phyloP scores from a whole-genome alignment of 2,329 filamentous ascomycete genomes.

The Metarhizium humberi region DNA sequence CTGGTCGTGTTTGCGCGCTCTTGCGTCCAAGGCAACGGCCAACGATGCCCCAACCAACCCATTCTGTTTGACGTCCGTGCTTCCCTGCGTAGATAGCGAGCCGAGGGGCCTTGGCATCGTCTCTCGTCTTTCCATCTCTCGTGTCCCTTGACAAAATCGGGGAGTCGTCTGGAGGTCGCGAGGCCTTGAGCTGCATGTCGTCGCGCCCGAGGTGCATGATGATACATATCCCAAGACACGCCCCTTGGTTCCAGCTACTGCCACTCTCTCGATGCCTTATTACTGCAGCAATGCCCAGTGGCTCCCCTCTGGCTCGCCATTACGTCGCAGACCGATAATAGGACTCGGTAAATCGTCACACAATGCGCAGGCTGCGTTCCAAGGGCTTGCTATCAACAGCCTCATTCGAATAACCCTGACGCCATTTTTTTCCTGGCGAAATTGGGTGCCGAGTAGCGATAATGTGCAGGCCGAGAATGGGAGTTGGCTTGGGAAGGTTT shows the following conservation, averaged over 20 bases:
- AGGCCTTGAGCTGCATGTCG: neutral
- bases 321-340: neutral
- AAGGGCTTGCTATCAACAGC: neutral
- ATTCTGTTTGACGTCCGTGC: neutral
- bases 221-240: neutral
- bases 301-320: conserved; percentile 1
- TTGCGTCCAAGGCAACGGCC: neutral
- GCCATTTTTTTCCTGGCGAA: neutral
- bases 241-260: conserved; percentile 12
- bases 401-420: neutral
- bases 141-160: neutral
- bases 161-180: neutral
- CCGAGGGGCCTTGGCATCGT: neutral
- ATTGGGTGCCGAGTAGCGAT: neutral
- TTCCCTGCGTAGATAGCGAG: neutral
- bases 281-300: conserved; percentile 7
- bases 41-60: neutral
- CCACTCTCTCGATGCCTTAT: conserved; percentile 6
- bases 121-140: neutral
- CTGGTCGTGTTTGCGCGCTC: neutral
- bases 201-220: neutral
- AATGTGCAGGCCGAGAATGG: neutral
- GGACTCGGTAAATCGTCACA: neutral
- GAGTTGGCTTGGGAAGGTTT: neutral
- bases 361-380: neutral